Evolutionary conservation across 2,329 filamentous ascomycete species (phyloP).

Genomic region (Clonostachys solani): DNA sequence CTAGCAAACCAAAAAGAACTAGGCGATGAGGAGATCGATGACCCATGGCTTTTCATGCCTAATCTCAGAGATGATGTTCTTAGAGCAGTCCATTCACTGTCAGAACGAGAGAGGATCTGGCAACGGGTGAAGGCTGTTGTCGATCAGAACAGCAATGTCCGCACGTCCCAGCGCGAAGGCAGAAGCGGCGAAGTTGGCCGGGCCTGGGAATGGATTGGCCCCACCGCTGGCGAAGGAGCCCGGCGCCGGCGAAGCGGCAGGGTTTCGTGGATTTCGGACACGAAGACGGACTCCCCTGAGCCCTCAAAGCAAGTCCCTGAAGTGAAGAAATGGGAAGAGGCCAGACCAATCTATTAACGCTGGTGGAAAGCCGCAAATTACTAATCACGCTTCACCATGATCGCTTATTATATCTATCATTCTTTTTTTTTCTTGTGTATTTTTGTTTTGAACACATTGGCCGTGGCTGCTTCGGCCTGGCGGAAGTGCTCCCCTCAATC

Average conservation of each 20-base stretch:
- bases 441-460: too few species aligned
- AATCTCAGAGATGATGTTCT: conserved; percentile 91
- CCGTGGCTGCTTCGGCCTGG: too few species aligned
- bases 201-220: conserved; percentile 69
- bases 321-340: conserved; percentile 34
- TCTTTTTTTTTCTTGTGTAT: too few species aligned
- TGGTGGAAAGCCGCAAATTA: too few species aligned
- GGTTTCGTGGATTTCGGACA: conserved; percentile 38
- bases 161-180: conserved; percentile 67
- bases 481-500: too few species aligned
- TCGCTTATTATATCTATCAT: too few species aligned
- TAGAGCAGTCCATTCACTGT: conserved; percentile 71
- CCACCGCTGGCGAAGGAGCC: conserved; percentile 38
- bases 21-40: conserved; percentile 63
- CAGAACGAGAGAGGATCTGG: conserved; percentile 79
- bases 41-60: conserved; percentile 80
- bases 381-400: too few species aligned
- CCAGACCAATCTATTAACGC: conserved; percentile 32
- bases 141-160: conserved; percentile 89
- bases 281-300: conserved; percentile 27
- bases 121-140: conserved; percentile 77
- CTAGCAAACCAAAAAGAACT: conserved; percentile 80
- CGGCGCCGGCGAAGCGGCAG: conserved; percentile 47
- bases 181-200: conserved; percentile 61
- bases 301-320: conserved; percentile 15